These are phyloP conservation scores for Aspergillus sergii DNA, from an alignment of 2,329 filamentous ascomycete genomes.

Conservation along the genomic window DNA sequence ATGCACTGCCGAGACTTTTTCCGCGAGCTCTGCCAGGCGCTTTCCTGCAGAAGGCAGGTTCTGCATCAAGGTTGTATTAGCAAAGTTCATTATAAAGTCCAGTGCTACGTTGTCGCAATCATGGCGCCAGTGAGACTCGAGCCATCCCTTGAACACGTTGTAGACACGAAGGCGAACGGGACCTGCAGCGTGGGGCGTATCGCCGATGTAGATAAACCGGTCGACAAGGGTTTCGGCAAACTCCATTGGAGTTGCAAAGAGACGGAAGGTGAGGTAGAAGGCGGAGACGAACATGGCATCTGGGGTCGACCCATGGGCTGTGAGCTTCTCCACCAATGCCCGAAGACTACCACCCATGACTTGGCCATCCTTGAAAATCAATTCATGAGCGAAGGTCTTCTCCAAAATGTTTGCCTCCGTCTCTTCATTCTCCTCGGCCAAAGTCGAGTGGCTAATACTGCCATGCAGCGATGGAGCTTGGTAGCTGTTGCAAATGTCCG, in stretches of 20 bases:
- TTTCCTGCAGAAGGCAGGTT: slow-evolving; percentile 76
- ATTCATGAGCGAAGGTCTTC: slow-evolving; percentile 86
- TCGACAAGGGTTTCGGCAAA: slow-evolving; percentile 83
- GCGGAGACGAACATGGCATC: slow-evolving; percentile 90
- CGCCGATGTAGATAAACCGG: slow-evolving; percentile 87
- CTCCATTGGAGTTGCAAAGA: slow-evolving; percentile 80
- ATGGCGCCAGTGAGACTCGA: slow-evolving; percentile 92
- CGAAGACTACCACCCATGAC: slow-evolving; percentile 90
- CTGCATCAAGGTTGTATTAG: slow-evolving; percentile 68
- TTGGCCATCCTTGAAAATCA: slow-evolving; percentile 93
- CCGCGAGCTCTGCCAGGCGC: slow-evolving; percentile 76
- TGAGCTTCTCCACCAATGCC: slow-evolving; percentile 91
- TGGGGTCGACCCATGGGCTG: slow-evolving; percentile 88
- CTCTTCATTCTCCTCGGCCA: slow-evolving; percentile 76
- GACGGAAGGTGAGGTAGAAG: slow-evolving; percentile 93
- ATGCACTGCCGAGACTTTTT: slow-evolving; percentile 74
- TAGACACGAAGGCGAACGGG: slow-evolving; percentile 90
- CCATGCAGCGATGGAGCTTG: slow-evolving; percentile 67
- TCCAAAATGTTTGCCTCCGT: slow-evolving; percentile 83
- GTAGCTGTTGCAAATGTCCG: slow-evolving; percentile 63
- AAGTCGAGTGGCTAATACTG: slow-evolving; percentile 65
- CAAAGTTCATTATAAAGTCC: slow-evolving; percentile 76
- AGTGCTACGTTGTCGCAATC: slow-evolving; percentile 78
- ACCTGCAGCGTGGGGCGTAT: slow-evolving; percentile 71
- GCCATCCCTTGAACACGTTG: slow-evolving; percentile 96